Conservation (phyloP, 768 basidiomycete species). For the Sutorius australiensis region DNA sequence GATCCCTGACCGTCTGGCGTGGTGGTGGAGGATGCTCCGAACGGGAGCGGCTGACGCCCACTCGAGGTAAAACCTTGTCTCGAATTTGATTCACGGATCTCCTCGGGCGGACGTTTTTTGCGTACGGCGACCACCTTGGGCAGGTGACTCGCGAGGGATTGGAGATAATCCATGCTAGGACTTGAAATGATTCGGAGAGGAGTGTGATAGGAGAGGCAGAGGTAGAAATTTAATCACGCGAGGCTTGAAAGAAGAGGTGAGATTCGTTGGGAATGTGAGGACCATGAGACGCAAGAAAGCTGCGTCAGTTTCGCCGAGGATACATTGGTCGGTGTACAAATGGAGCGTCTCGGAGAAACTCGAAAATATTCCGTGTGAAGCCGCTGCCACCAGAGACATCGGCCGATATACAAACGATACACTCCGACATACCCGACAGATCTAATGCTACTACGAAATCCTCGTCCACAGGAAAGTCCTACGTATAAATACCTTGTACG, state of each 20-base stretch:
- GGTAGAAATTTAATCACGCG: background rate
- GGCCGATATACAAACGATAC: conserved; percentile 10
- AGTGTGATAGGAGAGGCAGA: background rate
- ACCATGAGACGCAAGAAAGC: conserved; percentile 14
- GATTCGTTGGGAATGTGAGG: background rate
- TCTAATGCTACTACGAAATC: background rate
- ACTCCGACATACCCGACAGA: conserved; percentile 6
- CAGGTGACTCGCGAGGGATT: conserved; percentile 12
- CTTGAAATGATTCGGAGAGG: background rate
- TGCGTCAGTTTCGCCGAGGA: conserved; percentile 22
- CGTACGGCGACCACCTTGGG: conserved; percentile 24
- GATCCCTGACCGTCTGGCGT: background rate
- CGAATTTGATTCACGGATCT: conserved; percentile 9
- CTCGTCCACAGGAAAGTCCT: background rate
- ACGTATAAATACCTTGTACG: background rate
- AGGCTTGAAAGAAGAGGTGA: background rate
- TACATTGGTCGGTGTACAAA: conserved; percentile 13
- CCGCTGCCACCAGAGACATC: background rate
- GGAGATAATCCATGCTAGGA: conserved; percentile 21
- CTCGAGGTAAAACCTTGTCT: conserved; percentile 13
- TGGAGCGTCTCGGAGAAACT: background rate
- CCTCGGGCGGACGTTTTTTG: conserved; percentile 8
- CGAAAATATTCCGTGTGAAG: conserved; percentile 6
- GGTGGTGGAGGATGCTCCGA: conserved; percentile 7
- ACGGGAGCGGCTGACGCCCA: background rate